Percentiles rank a stretch among this genome's conserved stretches.
These are phyloP conservation scores for Aspergillus niger DNA, from an alignment of 2,329 filamentous ascomycete species.

Conservation along the genomic window DNA sequence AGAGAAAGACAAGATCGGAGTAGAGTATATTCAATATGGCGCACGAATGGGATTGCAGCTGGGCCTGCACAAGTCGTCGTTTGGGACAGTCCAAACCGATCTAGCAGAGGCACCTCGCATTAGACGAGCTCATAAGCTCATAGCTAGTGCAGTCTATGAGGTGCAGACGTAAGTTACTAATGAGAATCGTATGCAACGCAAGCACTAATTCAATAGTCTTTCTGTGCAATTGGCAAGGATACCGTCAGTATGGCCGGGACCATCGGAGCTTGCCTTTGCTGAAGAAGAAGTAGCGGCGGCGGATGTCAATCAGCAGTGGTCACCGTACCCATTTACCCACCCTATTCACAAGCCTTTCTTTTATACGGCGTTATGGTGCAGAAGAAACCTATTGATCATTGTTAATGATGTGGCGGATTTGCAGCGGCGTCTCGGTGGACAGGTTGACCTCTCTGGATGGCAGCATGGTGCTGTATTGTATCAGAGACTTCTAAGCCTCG, in stretches of 20 bases:
- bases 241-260: neutral
- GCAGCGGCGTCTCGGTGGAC: neutral
- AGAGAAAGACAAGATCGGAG: constrained; percentile 3
- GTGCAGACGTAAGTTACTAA: constrained; percentile 2
- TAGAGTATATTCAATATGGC: constrained; percentile 1
- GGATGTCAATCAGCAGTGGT: constrained; percentile 1
- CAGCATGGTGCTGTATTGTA: neutral
- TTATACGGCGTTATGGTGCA: neutral
- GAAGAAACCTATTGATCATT: neutral
- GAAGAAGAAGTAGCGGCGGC: neutral
- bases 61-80: neutral
- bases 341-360: neutral
- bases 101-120: neutral
- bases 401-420: neutral
- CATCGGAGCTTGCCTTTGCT: neutral
- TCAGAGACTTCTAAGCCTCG: neutral
- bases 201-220: neutral
- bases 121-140: neutral
- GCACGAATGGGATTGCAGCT: constrained; percentile 3
- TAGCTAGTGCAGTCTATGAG: constrained; percentile 3
- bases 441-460: neutral
- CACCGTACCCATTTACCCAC: neutral
- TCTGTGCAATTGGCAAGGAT: constrained; percentile 1
- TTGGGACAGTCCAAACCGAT: neutral
- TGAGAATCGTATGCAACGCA: neutral